Base-by-base conservation (phyloP, 768 basidiomycete genomes). In the Russula foetens region DNA sequence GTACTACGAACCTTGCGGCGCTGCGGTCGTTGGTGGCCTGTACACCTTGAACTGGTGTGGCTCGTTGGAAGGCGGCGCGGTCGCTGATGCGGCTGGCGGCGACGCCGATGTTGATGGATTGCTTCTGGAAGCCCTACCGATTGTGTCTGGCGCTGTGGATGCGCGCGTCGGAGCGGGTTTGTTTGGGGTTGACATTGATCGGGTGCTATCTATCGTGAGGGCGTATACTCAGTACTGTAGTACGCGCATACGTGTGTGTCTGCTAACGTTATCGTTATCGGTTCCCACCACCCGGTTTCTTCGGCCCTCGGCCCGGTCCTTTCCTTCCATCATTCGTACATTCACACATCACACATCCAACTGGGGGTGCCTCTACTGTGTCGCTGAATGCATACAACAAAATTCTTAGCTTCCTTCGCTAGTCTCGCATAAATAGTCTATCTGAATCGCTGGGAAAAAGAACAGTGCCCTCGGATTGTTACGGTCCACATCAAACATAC, bases 41-140 rank as follows among this genome's bases (percentile, higher is more conserved):
- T 64, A 64, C 26, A 64, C 63, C 24, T 62, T 64, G 60, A 52
- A 61, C 14, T n/a, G n/a, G n/a, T 31, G 21, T n/a, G 58, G 51
- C n/a, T 23, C 49, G 28, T 19, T 9, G 23, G 39, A 4, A 8
- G 39, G 35, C 4, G 29, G 2, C 9, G 29, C 4, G 7, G 8
- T 24, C 12, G 23, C n/a, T 56, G 31, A 21, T 7, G 39, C 3
- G 12, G 28, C 21, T 35, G 35, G 4, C 12, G 9, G 21, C 24
- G 28, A 29, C 7, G 17, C 7, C 1, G 11, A 15, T 11, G 3
- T 23, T 7, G 33, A 23, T 3, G 7, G 21, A 2, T 61, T 28
- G 1, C 17, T 56, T 15, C 33, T 28, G n/a, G 33, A n/a, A 26
- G 49, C 4, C 0, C 14, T 15, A 5, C n/a, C 31, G 19, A 6